Base-by-base conservation (phyloP, 2,329 filamentous ascomycete species). In the Ophiocordyceps australis region DNA sequence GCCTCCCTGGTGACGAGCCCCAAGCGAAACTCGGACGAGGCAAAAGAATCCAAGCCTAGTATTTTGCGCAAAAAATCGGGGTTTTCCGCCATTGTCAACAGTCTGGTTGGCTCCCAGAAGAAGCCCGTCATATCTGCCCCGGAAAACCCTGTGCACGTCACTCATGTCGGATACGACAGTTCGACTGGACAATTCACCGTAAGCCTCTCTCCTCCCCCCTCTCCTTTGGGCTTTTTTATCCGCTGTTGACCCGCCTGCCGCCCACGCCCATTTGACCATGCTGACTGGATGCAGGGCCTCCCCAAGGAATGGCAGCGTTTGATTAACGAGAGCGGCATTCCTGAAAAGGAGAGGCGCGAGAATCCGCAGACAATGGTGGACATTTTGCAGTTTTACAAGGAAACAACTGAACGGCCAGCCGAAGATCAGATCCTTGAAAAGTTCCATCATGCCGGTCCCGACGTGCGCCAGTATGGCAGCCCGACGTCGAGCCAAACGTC, bases 241-340 rank as follows among this genome's bases (percentile, higher is more conserved):
- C 6, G 3, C 9, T 22, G 7, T 4, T 26, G 12, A n/a, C n/a
- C n/a, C n/a, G n/a, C n/a, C n/a, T n/a, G n/a, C n/a, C n/a, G n/a
- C n/a, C n/a, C n/a, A n/a, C n/a, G n/a, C n/a, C n/a, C n/a, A n/a
- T n/a, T n/a, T n/a, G n/a, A 5, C 19, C 9, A 16, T n/a, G 26
- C 28, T 25, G 14, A 31, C 23, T 9, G 11, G 17, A n/a, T 20
- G 32, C 43, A 89, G 83, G 89, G 89, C 35, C 65, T 98, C 16
- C 89, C 89, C 12, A 91, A 89, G 52, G 89, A 95, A 65, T 98
- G 89, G 89, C 86, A 95, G 55, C 76, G 82, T 33, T 69, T 94
- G 46, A 72, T 98, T 44, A 81, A 86, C 55, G 85, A 93, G 51
- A 93, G 81, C 50, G 89, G 89, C 35, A 94, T 98, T 42, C 80